Percentiles rank a stretch among this genome's conserved stretches.
Conservation (phyloP, 495 filamentous ascomycete species). For the Apiosordaria backusii region DNA sequence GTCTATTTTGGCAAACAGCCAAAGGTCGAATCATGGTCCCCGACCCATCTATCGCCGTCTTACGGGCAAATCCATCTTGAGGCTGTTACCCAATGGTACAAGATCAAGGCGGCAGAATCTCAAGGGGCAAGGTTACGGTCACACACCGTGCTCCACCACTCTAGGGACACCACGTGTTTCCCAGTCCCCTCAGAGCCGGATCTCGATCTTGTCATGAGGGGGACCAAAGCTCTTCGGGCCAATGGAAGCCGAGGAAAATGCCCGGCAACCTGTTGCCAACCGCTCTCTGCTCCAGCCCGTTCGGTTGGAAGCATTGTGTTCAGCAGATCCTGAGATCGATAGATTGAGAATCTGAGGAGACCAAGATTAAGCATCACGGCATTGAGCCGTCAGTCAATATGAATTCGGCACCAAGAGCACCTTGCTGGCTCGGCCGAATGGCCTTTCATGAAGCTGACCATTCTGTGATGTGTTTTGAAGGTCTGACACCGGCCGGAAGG, state of each 20-base stretch:
- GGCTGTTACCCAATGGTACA: background rate
- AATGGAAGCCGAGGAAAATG: background rate
- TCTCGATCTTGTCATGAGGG: constrained; percentile 5
- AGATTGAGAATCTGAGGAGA: background rate
- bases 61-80: constrained; percentile 3
- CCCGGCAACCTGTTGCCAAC: background rate
- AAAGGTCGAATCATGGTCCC: background rate
- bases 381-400: background rate
- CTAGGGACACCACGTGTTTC: constrained; percentile 12
- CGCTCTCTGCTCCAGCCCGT: background rate
- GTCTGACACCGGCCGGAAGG: background rate
- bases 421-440: constrained; percentile 5
- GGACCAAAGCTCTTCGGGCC: background rate
- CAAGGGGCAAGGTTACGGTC: background rate
- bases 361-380: background rate
- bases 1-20: background rate
- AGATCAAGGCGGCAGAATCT: constrained; percentile 11
- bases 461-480: background rate
- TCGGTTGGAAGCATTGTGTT: background rate
- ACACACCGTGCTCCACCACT: background rate
- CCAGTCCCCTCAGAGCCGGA: background rate
- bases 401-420: background rate
- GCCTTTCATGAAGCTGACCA: background rate
- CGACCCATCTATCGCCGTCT: background rate
- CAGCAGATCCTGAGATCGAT: background rate